phyloP scores from a whole-genome alignment of 2,329 filamentous ascomycete genomes.

The Hirsutella rhossiliensis region DNA sequence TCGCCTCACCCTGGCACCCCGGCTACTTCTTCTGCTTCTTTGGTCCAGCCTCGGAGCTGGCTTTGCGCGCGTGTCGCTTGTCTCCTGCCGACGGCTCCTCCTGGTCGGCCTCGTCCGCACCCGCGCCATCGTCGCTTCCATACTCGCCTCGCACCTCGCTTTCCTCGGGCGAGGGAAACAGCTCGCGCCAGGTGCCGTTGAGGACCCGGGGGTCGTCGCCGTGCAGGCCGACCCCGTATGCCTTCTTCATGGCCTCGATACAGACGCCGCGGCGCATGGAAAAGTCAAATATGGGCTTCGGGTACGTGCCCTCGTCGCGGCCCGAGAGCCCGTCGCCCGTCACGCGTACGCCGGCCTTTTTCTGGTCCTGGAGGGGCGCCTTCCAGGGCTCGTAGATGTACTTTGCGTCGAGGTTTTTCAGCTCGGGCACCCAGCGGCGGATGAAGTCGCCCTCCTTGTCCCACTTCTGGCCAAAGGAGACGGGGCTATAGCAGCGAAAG shows the following conservation, averaged over 20 bases:
- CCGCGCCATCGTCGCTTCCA: conserved; percentile 19
- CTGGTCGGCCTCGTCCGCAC: conserved; percentile 17
- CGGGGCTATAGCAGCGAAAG: conserved; percentile 56
- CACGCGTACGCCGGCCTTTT: conserved; percentile 52
- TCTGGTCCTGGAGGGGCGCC: conserved; percentile 55
- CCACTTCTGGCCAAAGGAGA: conserved; percentile 66
- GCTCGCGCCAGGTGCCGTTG: conserved; percentile 42
- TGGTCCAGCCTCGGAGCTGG: conserved; percentile 2
- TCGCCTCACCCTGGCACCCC: too few relatives aligned
- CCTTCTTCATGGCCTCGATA: conserved; percentile 56
- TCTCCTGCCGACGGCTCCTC: conserved; percentile 6
- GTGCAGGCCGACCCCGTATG: conserved; percentile 52
- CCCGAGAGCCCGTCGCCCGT: conserved; percentile 37
- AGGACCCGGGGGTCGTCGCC: conserved; percentile 50
- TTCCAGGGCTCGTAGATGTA: conserved; percentile 76
- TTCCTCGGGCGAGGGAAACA: conserved; percentile 26
- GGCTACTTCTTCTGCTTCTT: conserved; percentile 15
- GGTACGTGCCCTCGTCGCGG: conserved; percentile 42
- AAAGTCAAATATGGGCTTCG: conserved; percentile 72
- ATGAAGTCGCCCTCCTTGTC: conserved; percentile 57
- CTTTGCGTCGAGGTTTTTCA: conserved; percentile 48
- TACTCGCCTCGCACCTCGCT: conserved; percentile 28
- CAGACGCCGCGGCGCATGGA: conserved; percentile 47
- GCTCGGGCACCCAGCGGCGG: conserved; percentile 54
- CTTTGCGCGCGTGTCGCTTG: conserved; percentile 13